phyloP scores from a whole-genome alignment of 2,329 filamentous ascomycete species.

The Apiospora marii region DNA sequence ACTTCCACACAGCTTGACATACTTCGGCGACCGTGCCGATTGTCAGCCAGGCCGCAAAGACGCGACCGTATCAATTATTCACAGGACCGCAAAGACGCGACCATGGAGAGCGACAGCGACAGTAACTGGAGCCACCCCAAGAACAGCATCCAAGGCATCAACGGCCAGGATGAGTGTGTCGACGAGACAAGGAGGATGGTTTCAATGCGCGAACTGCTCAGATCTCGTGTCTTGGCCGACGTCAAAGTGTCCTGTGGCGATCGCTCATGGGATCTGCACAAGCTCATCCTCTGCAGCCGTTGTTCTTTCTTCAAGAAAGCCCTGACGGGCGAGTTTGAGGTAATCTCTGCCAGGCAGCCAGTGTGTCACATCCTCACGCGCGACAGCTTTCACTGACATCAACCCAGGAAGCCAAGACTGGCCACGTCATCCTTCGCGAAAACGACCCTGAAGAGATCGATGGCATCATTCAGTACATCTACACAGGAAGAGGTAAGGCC shows the following conservation, averaged over 20 bases:
- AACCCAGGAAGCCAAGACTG: background rate
- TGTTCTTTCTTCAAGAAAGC: slow-evolving; percentile 21
- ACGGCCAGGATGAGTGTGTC: background rate
- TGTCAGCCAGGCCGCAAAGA: too few relatives aligned
- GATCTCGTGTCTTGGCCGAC: background rate
- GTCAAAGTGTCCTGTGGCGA: slow-evolving; percentile 21
- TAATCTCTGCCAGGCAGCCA: background rate
- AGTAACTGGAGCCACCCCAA: background rate
- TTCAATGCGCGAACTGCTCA: background rate
- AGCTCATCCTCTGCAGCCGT: slow-evolving; percentile 11
- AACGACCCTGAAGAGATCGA: background rate
- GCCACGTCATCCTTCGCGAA: background rate
- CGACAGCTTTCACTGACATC: background rate
- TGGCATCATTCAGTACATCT: background rate
- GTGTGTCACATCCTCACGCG: too few relatives aligned
- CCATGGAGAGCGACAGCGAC: too few relatives aligned
- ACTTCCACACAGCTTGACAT: too few relatives aligned
- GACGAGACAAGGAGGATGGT: background rate
- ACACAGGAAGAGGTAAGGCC: background rate
- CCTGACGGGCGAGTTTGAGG: background rate
- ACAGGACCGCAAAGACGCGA: too few relatives aligned
- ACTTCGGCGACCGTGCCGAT: too few relatives aligned
- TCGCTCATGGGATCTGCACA: slow-evolving; percentile 18
- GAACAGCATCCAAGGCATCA: too few relatives aligned
- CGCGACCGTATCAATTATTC: too few relatives aligned